Evolutionary conservation across 495 filamentous ascomycete genomes (phyloP).

Genomic region (Thozetella sp.): DNA sequence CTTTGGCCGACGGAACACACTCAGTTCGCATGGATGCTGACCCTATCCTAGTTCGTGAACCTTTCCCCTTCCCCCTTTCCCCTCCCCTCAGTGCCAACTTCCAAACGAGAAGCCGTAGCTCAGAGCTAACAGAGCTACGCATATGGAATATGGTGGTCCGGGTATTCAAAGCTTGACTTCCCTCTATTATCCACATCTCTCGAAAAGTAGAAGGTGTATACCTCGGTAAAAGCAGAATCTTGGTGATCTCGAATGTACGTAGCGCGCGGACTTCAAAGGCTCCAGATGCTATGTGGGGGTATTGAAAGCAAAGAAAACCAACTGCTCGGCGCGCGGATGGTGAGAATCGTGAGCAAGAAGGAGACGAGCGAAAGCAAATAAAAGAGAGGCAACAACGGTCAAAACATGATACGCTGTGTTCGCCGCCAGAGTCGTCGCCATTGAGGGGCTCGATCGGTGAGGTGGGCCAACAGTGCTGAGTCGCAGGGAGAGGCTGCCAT

Average conservation of each 20-base stretch:
- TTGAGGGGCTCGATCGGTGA: too few relatives aligned
- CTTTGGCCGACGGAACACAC: too few relatives aligned
- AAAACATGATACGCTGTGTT: not conserved
- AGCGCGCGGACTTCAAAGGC: not conserved
- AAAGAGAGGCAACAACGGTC: not conserved
- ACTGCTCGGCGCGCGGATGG: not conserved
- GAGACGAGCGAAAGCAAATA: too few relatives aligned
- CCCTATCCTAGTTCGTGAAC: too few relatives aligned
- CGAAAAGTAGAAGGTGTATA: not conserved
- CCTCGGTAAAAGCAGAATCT: not conserved
- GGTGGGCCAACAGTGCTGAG: too few relatives aligned
- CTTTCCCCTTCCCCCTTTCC: not conserved
- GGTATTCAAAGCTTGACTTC: not conserved
- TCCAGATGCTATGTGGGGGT: slow-evolving; percentile 1
- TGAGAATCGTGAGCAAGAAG: not conserved
- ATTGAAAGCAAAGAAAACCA: slow-evolving; percentile 3
- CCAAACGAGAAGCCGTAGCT: not conserved
- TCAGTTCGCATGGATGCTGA: too few relatives aligned
- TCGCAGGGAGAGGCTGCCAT: too few relatives aligned
- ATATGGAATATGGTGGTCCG: not conserved
- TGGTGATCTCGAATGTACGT: not conserved
- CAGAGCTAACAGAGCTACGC: not conserved
- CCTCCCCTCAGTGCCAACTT: not conserved
- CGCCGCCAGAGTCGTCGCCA: not conserved
- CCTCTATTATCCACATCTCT: not conserved